A percentile compares a stretch with the other conserved stretches of the same genome.
These are phyloP conservation scores for Aspergillus vadensis DNA, from an alignment of 2,329 filamentous ascomycete genomes.

Conservation along the genomic window DNA sequence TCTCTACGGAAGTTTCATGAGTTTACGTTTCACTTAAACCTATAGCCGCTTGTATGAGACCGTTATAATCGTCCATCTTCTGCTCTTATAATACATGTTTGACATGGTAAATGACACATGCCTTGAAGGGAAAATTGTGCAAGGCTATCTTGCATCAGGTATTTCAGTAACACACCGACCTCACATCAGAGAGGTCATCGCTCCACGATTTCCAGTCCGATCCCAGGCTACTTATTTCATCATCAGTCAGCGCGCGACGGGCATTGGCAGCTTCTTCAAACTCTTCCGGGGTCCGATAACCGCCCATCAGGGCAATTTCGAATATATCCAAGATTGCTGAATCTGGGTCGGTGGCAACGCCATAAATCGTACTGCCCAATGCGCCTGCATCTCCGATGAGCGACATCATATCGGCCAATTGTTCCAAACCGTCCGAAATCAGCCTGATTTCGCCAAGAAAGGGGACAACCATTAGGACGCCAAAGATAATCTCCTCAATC, in stretches of 20 bases:
- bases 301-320: not conserved
- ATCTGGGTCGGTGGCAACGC: slow-evolving; percentile 2
- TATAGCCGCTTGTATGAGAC: no score
- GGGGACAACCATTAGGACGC: not conserved
- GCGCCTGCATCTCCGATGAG: slow-evolving; percentile 1
- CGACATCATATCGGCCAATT: slow-evolving; percentile 8
- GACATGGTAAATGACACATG: no score
- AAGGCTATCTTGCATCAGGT: no score
- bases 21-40: no score
- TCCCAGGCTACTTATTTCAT: slow-evolving; percentile 1
- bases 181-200: not conserved
- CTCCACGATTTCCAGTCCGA: slow-evolving; percentile 3
- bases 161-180: not conserved
- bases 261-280: slow-evolving; percentile 5
- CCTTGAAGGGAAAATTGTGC: no score
- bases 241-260: not conserved
- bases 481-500: slow-evolving; percentile 6
- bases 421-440: not conserved
- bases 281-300: not conserved
- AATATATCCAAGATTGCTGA: not conserved
- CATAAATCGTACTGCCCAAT: slow-evolving; percentile 1
- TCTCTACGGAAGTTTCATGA: no score
- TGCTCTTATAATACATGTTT: no score
- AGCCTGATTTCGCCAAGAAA: not conserved
- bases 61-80: no score